Base-by-base conservation (phyloP, 2,329 filamentous ascomycete genomes). In the Stemphylium lycopersici region DNA sequence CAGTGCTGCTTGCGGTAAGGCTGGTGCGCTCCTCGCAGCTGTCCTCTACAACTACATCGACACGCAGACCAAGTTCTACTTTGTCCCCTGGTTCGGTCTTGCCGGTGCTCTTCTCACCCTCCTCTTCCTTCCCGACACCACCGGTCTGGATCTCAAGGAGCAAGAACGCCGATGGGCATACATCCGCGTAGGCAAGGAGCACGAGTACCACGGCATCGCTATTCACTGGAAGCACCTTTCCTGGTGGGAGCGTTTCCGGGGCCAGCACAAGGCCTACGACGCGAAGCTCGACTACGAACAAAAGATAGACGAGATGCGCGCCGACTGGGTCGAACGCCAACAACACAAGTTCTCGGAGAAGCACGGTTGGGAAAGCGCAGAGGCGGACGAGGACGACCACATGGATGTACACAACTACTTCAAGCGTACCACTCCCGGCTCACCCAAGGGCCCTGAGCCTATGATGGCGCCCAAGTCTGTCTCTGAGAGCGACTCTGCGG, bases 11-110 rank as follows among this genome's bases (percentile, higher is more conserved):
- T 82, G 89, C 50, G 93, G 93, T 72, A 98, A 98, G 79, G 79
- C 90, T 1, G 93, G 93, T 62, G 93, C 93, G 32, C 86, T 98
- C 16, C 83, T 91, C 34, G 93, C 93, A 26, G 88, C 91, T 1
- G 87, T 98, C 3, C 81, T 97, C 42, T 97, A 96, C 87, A 96
- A 93, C 83, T 97, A 97, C 83, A 96, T 97, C 76, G 84, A 86
- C 75, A 88, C 85, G 1, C 86, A 89, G 74, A 89, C 84, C 58
- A 95, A 93, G 76, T 97, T 97, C 81, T 87, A 93, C 76, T 87
- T 97, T 38, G 91, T 97, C 1, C 92, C 93, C 16, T 97, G 93
- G 93, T 97, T 96, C 75, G 93, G 93, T 71, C 87, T 97, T 13
- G 87, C 82, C 13, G 93, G 93, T 65, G 90, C 95, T 79, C 65